These are phyloP conservation scores for Rubus parviflorus DNA, from an alignment of 306 rosid genomes.

Conservation along the genomic window DNA sequence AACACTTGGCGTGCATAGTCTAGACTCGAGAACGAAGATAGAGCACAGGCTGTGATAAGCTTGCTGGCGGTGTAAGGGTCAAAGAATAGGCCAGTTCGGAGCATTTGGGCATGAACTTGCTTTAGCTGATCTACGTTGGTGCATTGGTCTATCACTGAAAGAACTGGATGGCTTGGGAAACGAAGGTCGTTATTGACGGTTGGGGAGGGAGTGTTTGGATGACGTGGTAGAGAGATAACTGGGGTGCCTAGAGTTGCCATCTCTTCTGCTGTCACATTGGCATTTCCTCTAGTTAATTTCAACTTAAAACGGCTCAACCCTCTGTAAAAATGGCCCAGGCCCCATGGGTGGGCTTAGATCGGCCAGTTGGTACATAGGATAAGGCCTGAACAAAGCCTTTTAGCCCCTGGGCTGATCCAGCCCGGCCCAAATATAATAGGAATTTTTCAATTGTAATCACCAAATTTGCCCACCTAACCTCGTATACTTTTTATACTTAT, in stretches of 20 bases:
- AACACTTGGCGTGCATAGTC: constrained; percentile 54
- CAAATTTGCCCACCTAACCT: too few relatives aligned
- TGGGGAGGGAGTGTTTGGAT: constrained; percentile 20
- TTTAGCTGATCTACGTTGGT: constrained; percentile 37
- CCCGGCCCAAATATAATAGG: too few relatives aligned
- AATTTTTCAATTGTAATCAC: too few relatives aligned
- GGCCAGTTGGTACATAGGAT: too few relatives aligned
- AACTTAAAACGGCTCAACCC: neutral
- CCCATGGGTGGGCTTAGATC: too few relatives aligned
- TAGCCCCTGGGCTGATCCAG: too few relatives aligned
- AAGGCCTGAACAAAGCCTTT: too few relatives aligned
- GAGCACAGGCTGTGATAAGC: constrained; percentile 42
- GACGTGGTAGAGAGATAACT: constrained; percentile 26
- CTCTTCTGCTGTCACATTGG: neutral
- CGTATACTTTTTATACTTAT: too few relatives aligned
- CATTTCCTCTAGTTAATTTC: neutral
- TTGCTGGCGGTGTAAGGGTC: constrained; percentile 51
- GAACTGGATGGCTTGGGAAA: constrained; percentile 20
- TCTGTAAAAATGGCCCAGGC: neutral
- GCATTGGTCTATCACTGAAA: constrained; percentile 39
- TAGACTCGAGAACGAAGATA: constrained; percentile 43
- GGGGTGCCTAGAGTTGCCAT: constrained; percentile 36
- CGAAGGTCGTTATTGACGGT: constrained; percentile 26
- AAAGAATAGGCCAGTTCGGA: constrained; percentile 45
- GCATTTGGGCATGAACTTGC: constrained; percentile 64